Conservation (phyloP, 2,329 filamentous ascomycete species). For the Alternaria angustiovoidea region DNA sequence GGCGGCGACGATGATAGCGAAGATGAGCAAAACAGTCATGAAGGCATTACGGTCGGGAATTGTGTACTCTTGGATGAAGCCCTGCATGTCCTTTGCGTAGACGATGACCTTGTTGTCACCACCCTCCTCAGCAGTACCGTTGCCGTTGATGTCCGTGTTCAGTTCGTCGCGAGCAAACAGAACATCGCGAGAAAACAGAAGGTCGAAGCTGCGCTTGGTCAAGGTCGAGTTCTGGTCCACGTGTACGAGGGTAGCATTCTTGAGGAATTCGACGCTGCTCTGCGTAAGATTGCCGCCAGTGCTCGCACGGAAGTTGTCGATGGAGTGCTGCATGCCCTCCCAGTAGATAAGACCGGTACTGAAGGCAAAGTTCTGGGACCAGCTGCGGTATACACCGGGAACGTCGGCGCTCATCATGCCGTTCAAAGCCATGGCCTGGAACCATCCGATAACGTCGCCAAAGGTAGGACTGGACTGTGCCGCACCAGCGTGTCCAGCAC, state of each 20-base stretch:
- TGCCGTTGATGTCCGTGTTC: slow-evolving; percentile 38
- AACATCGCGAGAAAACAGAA: slow-evolving; percentile 62
- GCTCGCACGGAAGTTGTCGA: slow-evolving; percentile 79
- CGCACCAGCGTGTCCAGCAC: slow-evolving; percentile 59
- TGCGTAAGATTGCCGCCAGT: slow-evolving; percentile 88
- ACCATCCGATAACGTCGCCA: slow-evolving; percentile 83
- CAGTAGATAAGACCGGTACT: slow-evolving; percentile 85
- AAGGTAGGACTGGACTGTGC: slow-evolving; percentile 82
- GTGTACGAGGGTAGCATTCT: slow-evolving; percentile 78
- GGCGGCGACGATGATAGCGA: slow-evolving; percentile 83
- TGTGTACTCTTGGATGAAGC: slow-evolving; percentile 80
- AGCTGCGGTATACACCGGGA: slow-evolving; percentile 86
- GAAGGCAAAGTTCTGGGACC: slow-evolving; percentile 92
- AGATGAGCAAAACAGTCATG: slow-evolving; percentile 91
- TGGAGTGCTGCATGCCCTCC: slow-evolving; percentile 78
- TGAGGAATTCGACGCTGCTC: slow-evolving; percentile 78
- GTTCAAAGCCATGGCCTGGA: slow-evolving; percentile 93
- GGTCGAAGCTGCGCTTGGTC: slow-evolving; percentile 61
- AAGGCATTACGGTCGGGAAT: slow-evolving; percentile 92
- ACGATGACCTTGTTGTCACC: slow-evolving; percentile 59
- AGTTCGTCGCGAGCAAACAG: slow-evolving; percentile 64
- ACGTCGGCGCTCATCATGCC: slow-evolving; percentile 95
- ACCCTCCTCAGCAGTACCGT: slow-evolving; percentile 51
- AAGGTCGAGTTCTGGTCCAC: slow-evolving; percentile 65
- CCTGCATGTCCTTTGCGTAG: slow-evolving; percentile 77